Evolutionary conservation across 768 basidiomycete genomes (phyloP), one percentile per base, ranked within the genome.

Genomic region (Hygrophoropsis aurantiaca): DNA sequence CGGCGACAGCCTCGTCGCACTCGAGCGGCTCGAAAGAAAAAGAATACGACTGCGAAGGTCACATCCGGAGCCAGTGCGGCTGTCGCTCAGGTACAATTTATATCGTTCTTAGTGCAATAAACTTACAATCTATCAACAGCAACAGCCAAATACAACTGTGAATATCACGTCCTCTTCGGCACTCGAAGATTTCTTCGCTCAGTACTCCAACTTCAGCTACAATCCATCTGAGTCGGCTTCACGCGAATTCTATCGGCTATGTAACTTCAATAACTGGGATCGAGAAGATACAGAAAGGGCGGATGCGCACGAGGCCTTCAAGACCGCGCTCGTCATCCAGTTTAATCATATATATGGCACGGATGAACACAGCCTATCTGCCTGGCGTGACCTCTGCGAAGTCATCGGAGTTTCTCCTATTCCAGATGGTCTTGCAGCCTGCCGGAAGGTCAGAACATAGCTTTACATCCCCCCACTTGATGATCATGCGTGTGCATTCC

Each of bases 301-400:
- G 3, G 0, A 6, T 2, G 50, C 42, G 2, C 48, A 38, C 16
- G 0, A 18, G 7, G 42, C 39, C 0, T 63, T 57, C 51, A 42
- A 52, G 1, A 51, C 53, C 4, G 61, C 63, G 0, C 50, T 68
- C 32, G 52, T 58, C 1, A 39, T 58, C 26, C 34, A 60, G 25
- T 63, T 65, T 40, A 63, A 65, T 37, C 37, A 42, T 13, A 19
- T 54, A 27, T 63, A 50, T 15, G 66, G 63, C 11, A 53, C 56
- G 2, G 44, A 47, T 2, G 52, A 20, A 1, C 44, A 35, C 7
- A 41, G 58, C 37, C 15, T 60, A 1, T 16, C 16, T 0, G 40
- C 58, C 1, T 65, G 61, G 61, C 51, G 50, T 2, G 44, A 44
- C 21, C 51, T 63, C 15, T 60, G 61, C 21, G n/a, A 33, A 11